Evolutionary conservation across 495 filamentous ascomycete genomes (phyloP).

Genomic region (Pseudomonodictys pantanalensis): DNA sequence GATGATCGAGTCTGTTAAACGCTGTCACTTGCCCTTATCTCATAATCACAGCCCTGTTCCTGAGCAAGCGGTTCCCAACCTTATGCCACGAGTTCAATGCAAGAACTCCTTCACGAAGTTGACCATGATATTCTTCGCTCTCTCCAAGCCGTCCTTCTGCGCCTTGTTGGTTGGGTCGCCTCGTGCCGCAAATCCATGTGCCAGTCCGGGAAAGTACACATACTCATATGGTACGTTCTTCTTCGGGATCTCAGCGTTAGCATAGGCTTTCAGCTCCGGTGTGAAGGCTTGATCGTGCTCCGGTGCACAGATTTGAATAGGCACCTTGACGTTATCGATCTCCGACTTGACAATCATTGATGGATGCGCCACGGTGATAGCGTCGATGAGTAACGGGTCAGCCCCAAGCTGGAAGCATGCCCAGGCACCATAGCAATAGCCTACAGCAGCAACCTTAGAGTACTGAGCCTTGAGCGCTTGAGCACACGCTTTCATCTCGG

Average conservation of each 20-base stretch:
- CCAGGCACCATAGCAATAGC: constrained; percentile 64
- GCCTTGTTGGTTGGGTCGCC: constrained; percentile 45
- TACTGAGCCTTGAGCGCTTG: constrained; percentile 43
- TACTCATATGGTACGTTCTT: constrained; percentile 54
- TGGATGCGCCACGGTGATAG: constrained; percentile 55
- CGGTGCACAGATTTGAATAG: constrained; percentile 58
- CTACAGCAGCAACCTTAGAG: constrained; percentile 51
- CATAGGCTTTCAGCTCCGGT: constrained; percentile 51
- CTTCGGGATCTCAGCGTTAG: constrained; percentile 45
- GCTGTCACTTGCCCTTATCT: too few species aligned
- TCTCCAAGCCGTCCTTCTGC: constrained; percentile 48
- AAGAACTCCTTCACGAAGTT: constrained; percentile 46
- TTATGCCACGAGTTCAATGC: too few species aligned
- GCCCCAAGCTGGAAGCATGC: constrained; percentile 51
- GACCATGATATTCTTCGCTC: constrained; percentile 48
- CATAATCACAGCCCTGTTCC: too few species aligned
- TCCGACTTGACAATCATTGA: constrained; percentile 49
- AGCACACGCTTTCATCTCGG: constrained; percentile 54
- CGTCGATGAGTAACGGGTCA: constrained; percentile 52
- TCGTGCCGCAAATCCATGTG: constrained; percentile 51
- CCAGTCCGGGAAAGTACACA: constrained; percentile 54
- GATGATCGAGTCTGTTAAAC: too few species aligned
- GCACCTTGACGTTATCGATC: constrained; percentile 52
- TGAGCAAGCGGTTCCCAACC: too few species aligned
- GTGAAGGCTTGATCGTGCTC: constrained; percentile 52